These are phyloP conservation scores for Melaleuca alternifolia DNA, from an alignment of 345 rosid species.

Conservation along the genomic window DNA sequence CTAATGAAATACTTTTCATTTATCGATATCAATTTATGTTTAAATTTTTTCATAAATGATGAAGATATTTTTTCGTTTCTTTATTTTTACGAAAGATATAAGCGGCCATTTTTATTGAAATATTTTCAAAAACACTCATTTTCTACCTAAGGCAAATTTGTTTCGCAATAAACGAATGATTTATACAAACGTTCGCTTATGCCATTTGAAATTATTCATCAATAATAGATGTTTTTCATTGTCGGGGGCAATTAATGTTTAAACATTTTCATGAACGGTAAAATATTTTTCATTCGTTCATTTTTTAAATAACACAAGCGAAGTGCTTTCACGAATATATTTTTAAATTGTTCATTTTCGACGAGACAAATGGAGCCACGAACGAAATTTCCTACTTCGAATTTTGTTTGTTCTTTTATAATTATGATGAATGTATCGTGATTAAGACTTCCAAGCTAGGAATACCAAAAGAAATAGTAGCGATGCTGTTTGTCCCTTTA, in stretches of 20 bases:
- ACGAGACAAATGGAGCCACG: accelerated
- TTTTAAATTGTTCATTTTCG: accelerated
- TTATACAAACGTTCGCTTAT: accelerated
- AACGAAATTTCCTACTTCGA: background rate
- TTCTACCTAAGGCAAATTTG: accelerated
- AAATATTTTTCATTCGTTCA: background rate
- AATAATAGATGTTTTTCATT: accelerated
- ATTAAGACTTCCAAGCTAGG: background rate
- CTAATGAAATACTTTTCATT: too few relatives aligned
- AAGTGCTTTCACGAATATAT: background rate
- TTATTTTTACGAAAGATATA: too few relatives aligned
- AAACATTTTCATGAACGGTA: background rate
- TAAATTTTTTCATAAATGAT: too few relatives aligned
- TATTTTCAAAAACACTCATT: too few relatives aligned
- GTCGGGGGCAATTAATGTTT: background rate
- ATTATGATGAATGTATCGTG: background rate
- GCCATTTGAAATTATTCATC: background rate
- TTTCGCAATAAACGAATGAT: accelerated
- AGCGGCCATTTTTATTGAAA: too few relatives aligned
- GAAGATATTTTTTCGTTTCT: too few relatives aligned
- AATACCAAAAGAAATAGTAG: background rate
- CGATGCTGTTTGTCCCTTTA: background rate
- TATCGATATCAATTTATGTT: too few relatives aligned
- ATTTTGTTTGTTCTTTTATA: background rate
- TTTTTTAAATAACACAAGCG: background rate